Evolutionary conservation across 805 yeast species (phyloP).

Genomic region (Nakazawaea ishiwadae): DNA sequence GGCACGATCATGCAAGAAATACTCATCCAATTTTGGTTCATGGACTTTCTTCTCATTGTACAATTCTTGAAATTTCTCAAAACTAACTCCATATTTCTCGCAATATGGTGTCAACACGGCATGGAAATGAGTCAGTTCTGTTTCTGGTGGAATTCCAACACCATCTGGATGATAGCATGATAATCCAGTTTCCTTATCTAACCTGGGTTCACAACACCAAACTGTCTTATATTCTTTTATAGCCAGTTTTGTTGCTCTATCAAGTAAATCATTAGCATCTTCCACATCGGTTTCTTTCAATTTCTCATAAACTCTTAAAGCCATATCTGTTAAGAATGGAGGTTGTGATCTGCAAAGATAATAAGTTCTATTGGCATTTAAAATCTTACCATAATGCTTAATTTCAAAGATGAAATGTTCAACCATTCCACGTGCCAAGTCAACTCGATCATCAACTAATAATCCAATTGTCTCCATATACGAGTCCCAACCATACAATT

Average conservation of each 20-base stretch:
- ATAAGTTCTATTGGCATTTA: conserved; percentile 92
- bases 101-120: conserved; percentile 66
- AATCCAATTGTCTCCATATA: conserved; percentile 88
- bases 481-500: conserved; percentile 97
- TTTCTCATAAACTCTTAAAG: conserved; percentile 59
- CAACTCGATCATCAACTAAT: conserved; percentile 57
- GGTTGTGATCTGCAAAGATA: conserved; percentile 93
- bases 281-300: conserved; percentile 25
- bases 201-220: conserved; percentile 75
- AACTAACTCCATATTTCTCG: conserved; percentile 48
- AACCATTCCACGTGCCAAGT: conserved; percentile 84
- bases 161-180: conserved; percentile 92
- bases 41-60: conserved; percentile 63
- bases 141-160: conserved; percentile 93
- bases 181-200: conserved; percentile 68
- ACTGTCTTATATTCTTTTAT: conserved; percentile 79
- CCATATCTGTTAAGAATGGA: conserved; percentile 94
- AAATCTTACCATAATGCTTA: conserved; percentile 82
- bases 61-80: conserved; percentile 60
- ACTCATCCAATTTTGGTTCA: conserved; percentile 85
- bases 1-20: conserved; percentile 87
- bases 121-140: conserved; percentile 85
- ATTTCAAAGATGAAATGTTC: conserved; percentile 91
- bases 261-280: conserved; percentile 57
- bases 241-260: conserved; percentile 68